Base-by-base conservation (phyloP, 148 eudicot species). In the Rhododendron molle region DNA sequence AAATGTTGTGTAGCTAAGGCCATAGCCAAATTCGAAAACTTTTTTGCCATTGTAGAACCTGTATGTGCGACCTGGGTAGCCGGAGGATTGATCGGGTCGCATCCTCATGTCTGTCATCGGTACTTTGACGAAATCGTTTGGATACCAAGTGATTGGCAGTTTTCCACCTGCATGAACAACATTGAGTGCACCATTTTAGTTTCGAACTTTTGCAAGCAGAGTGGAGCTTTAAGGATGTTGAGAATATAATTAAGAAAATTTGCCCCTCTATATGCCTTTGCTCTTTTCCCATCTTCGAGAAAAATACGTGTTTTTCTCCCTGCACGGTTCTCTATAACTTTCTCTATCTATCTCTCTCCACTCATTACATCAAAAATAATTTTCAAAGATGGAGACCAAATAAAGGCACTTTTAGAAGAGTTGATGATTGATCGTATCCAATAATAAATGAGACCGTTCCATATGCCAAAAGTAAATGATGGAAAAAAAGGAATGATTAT, bases 41-140 rank as follows among this genome's bases (percentile, higher is more conserved):
- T 88, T 93, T 78, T 49, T 71, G 58, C 99, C 99, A 3, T 32
- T 67, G 90, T 96, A 96, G 90, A 96, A 96, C 78, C 93, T 89
- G 90, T 96, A 95, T 2, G 99, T 96, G 7, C 99, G 91, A 18
- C 99, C 98, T 12, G 98, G 99, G 85, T 96, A 96, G 85, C 94
- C 92, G 2, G 94, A 83, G 2, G 71, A 81, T 80, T 87, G 92
- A 87, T 93, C 87, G 50, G 96, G 86, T 43, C 98, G 89, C 98
- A 95, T 95, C 78, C 98, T 90, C 98, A 95, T 95, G 85, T 95
- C 94, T 50, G 98, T 95, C 98, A 95, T 95, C 52, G 94, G 91
- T 78, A 93, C 89, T 62, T 85, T 92, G n/a, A 82, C 69, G 49
- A 90, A 95, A 6, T 87, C 88, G 89, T 87, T 88, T 1, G 98